Evolutionary conservation across 2,329 filamentous ascomycete species (phyloP).

Genomic region (Tricladium varicosporioides): DNA sequence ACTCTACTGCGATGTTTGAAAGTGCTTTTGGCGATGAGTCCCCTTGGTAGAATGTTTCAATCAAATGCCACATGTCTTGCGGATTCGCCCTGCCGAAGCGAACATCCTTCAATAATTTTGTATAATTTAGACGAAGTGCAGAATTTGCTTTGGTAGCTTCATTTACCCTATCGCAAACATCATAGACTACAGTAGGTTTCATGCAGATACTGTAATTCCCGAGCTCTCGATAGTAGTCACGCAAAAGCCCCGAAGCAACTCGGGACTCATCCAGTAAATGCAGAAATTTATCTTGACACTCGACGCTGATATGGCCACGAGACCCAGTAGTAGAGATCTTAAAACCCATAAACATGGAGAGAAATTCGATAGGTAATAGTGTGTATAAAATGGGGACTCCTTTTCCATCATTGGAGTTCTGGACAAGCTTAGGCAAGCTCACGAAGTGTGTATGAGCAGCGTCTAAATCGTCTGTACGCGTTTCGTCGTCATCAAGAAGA

Average conservation of each 20-base stretch:
- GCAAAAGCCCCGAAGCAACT: conserved; percentile 11
- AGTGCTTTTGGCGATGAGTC: conserved; percentile 15
- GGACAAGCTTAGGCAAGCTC: conserved; percentile 21
- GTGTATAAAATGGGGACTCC: conserved; percentile 28
- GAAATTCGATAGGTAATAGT: conserved; percentile 28
- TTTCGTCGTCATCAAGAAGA: conserved; percentile 15
- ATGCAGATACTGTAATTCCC: conserved; percentile 15
- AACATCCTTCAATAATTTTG: background rate
- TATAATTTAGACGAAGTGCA: background rate
- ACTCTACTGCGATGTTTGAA: conserved; percentile 2
- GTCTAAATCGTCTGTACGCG: conserved; percentile 17
- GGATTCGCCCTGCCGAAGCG: background rate
- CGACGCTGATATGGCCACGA: background rate
- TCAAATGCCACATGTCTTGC: conserved; percentile 6
- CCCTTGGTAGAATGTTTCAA: conserved; percentile 9
- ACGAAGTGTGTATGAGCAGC: conserved; percentile 23
- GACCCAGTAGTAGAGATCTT: background rate
- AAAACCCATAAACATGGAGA: conserved; percentile 20
- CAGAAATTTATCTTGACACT: conserved; percentile 16
- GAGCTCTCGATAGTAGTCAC: conserved; percentile 21
- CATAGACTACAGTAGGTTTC: conserved; percentile 15
- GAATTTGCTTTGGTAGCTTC: background rate
- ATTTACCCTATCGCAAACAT: conserved; percentile 11
- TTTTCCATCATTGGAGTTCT: conserved; percentile 21
- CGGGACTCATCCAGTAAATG: conserved; percentile 24